Conservation (phyloP, 495 filamentous ascomycete genomes). For the Hyphodiscus hymeniophilus region DNA sequence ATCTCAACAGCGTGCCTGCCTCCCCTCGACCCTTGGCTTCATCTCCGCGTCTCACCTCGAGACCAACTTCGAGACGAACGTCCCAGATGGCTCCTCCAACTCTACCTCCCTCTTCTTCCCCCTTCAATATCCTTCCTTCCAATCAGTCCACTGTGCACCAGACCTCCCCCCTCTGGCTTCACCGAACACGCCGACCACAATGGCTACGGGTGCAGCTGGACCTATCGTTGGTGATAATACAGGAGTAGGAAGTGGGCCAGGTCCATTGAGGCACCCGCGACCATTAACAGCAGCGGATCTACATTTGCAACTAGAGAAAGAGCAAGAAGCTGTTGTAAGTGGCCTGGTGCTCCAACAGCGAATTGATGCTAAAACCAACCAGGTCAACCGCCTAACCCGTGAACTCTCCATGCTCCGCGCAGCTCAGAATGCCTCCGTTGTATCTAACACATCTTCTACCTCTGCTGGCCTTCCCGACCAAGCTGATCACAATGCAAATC, state of each 20-base stretch:
- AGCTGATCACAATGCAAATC: conserved; percentile 38
- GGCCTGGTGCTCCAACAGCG: conserved; percentile 1
- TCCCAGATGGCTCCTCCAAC: conserved; percentile 12
- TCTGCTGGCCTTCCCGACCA: conserved; percentile 52
- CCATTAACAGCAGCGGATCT: conserved; percentile 82
- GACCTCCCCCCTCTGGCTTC: conserved; percentile 20
- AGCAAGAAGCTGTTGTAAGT: conserved; percentile 87
- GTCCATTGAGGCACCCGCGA: conserved; percentile 69
- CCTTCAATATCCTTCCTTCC: conserved; percentile 38
- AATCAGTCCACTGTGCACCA: conserved; percentile 44
- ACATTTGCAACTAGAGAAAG: conserved; percentile 80
- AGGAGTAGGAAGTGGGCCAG: conserved; percentile 54
- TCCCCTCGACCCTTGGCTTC: conserved; percentile 24
- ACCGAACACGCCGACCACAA: conserved; percentile 10
- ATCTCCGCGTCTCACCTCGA: conserved; percentile 18
- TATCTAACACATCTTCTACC: conserved; percentile 68
- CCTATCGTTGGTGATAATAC: conserved; percentile 38
- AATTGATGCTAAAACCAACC: conserved; percentile 12
- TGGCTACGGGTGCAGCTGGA: background rate
- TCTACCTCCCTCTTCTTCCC: conserved; percentile 18
- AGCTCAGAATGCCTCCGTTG: conserved; percentile 72
- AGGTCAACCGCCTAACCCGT: conserved; percentile 89
- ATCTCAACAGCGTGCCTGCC: conserved; percentile 43
- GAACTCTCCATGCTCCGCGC: conserved; percentile 73
- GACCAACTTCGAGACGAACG: conserved; percentile 14